Evolutionary conservation across 2,329 filamentous ascomycete species (phyloP).

Genomic region (Penicillium sp.): DNA sequence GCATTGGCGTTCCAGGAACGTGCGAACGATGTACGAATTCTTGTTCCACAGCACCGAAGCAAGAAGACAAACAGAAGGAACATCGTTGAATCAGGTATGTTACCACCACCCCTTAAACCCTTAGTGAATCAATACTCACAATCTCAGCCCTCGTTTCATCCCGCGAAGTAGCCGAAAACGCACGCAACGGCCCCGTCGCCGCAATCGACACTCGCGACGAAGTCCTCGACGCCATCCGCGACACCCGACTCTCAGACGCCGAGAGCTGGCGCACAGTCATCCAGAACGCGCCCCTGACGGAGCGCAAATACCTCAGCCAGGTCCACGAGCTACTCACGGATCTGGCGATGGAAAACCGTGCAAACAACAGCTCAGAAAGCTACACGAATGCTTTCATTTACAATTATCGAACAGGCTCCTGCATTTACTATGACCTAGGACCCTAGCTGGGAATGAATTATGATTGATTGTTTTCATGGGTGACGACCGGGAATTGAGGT

Average conservation of each 20-base stretch:
- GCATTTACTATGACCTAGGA: constrained; percentile 80
- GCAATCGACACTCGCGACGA: constrained; percentile 88
- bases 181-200: constrained; percentile 76
- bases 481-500: background rate
- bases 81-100: constrained; percentile 78
- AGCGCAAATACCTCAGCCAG: constrained; percentile 80
- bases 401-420: constrained; percentile 82
- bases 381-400: constrained; percentile 81
- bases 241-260: constrained; percentile 73
- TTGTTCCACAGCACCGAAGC: constrained; percentile 77
- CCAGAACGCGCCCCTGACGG: constrained; percentile 73
- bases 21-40: constrained; percentile 78
- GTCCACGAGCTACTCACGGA: constrained; percentile 73
- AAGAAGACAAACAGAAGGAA: constrained; percentile 90
- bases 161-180: constrained; percentile 67
- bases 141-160: constrained; percentile 53
- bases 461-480: constrained; percentile 9
- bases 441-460: constrained; percentile 25
- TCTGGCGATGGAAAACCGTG: constrained; percentile 56
- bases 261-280: constrained; percentile 84
- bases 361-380: constrained; percentile 51
- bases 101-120: constrained; percentile 28
- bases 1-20: constrained; percentile 42
- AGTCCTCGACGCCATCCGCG: constrained; percentile 73
- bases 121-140: constrained; percentile 16